A percentile compares a stretch with the other conserved stretches of the same genome.
Evolutionary conservation across 2,329 filamentous ascomycete genomes (phyloP).

Genomic region (Fusarium dlaminii): DNA sequence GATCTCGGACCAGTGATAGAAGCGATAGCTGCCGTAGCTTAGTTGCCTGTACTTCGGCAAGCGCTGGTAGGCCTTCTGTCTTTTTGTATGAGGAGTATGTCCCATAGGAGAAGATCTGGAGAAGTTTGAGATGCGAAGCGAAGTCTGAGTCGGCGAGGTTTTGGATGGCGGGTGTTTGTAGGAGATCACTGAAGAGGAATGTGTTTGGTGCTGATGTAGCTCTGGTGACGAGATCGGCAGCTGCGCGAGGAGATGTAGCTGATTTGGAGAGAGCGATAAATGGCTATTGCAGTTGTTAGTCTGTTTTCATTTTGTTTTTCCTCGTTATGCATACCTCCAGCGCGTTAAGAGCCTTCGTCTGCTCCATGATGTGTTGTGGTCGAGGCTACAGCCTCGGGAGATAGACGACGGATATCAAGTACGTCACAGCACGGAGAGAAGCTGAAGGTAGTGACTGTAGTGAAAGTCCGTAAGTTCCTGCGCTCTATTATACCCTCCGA

Average conservation of each 20-base stretch:
- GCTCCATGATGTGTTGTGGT: constrained; percentile 68
- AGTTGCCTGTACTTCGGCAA: constrained; percentile 76
- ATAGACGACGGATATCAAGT: constrained; percentile 5
- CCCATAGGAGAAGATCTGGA: constrained; percentile 92
- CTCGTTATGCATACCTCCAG: constrained; percentile 60
- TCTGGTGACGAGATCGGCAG: constrained; percentile 85
- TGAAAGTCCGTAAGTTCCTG: not conserved
- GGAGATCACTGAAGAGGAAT: constrained; percentile 94
- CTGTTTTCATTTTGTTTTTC: no score
- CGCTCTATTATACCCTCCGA: not conserved
- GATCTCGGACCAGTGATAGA: constrained; percentile 78
- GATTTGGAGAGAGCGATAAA: constrained; percentile 90
- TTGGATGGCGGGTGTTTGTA: constrained; percentile 82
- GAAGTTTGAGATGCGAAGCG: constrained; percentile 70
- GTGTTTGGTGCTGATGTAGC: constrained; percentile 91
- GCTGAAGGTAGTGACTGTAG: not conserved
- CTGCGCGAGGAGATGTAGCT: constrained; percentile 82
- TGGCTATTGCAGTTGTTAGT: constrained; percentile 66
- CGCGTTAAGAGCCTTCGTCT: constrained; percentile 72
- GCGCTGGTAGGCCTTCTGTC: constrained; percentile 68
- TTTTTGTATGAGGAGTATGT: constrained; percentile 79
- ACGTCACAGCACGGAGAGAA: not conserved
- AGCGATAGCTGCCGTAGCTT: constrained; percentile 94
- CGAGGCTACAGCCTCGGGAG: constrained; percentile 39
- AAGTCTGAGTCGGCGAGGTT: constrained; percentile 73